A percentile compares a stretch with the other conserved stretches of the same genome.
phyloP scores from a whole-genome alignment of 139 green algal genomes.

The Tetraselmis chui region DNA sequence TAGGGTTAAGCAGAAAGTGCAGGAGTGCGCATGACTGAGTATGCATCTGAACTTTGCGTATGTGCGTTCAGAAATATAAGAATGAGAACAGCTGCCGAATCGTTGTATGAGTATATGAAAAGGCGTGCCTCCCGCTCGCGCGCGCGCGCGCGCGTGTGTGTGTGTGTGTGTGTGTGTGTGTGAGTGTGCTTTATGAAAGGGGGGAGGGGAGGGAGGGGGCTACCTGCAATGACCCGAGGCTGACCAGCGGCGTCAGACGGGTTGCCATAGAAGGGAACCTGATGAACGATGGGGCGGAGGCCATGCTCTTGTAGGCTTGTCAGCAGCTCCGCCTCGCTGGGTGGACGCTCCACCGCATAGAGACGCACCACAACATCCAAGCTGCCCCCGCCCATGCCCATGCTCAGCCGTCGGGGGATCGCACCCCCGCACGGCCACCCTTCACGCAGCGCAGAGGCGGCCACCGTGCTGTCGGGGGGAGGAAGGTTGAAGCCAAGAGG shows the following conservation, averaged over 20 bases:
- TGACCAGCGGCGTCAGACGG: constrained; percentile 35
- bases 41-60: too few relatives aligned
- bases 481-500: not conserved
- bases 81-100: too few relatives aligned
- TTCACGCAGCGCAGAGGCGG: not conserved
- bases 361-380: constrained; percentile 3
- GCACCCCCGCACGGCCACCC: not conserved
- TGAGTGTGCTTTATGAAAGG: too few relatives aligned
- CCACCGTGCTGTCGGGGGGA: constrained; percentile 1
- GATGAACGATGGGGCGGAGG: constrained; percentile 35
- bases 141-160: too few relatives aligned
- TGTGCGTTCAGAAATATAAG: too few relatives aligned
- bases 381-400: not conserved
- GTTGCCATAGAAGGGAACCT: constrained; percentile 50
- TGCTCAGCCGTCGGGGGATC: not conserved
- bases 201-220: not conserved
- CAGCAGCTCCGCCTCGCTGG: constrained; percentile 30
- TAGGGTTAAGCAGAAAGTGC: too few relatives aligned
- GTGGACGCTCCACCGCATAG: constrained; percentile 4
- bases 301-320: constrained; percentile 14
- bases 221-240: constrained; percentile 41
- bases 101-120: too few relatives aligned
- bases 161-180: too few relatives aligned
- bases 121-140: too few relatives aligned
- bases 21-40: too few relatives aligned